A percentile compares a stretch with the other conserved stretches of the same genome.
These are phyloP conservation scores for Fusarium chlamydosporum DNA, from an alignment of 2,329 filamentous ascomycete genomes.

Conservation along the genomic window DNA sequence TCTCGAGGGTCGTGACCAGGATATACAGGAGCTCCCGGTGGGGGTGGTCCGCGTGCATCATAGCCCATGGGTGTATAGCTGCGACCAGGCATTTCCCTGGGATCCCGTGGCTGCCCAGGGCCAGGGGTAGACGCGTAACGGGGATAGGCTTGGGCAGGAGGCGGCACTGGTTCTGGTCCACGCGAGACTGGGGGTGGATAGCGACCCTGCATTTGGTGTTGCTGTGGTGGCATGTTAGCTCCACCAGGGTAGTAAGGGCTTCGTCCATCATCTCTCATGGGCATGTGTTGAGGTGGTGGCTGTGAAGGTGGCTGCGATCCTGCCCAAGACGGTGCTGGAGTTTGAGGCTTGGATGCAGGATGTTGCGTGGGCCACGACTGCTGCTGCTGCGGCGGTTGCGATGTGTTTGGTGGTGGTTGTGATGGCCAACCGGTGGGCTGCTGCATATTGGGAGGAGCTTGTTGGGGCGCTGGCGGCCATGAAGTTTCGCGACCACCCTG, in stretches of 20 bases:
- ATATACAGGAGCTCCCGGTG: conserved; percentile 54
- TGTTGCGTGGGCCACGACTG: conserved; percentile 56
- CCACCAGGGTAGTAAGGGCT: conserved; percentile 55
- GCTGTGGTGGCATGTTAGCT: conserved; percentile 46
- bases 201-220: conserved; percentile 56
- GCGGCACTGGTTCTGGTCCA: conserved; percentile 59
- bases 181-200: conserved; percentile 58
- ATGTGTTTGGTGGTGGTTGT: conserved; percentile 52
- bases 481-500: conserved; percentile 56
- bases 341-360: conserved; percentile 54
- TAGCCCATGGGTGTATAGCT: conserved; percentile 64
- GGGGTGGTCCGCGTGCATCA: conserved; percentile 59
- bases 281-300: conserved; percentile 54
- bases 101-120: conserved; percentile 60
- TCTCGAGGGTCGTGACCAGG: conserved; percentile 50
- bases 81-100: conserved; percentile 58
- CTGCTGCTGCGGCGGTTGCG: conserved; percentile 54
- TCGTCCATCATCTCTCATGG: conserved; percentile 57
- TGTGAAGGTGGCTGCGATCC: conserved; percentile 54
- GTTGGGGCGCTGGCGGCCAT: conserved; percentile 54
- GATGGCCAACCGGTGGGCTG: conserved; percentile 52
- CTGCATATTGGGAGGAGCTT: conserved; percentile 44
- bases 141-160: conserved; percentile 58
- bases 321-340: conserved; percentile 54
- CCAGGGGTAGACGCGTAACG: conserved; percentile 62